A percentile compares a stretch with the other conserved stretches of the same genome.
Evolutionary conservation across 345 rosid species (phyloP).

Genomic region (Gossypium turneri): DNA sequence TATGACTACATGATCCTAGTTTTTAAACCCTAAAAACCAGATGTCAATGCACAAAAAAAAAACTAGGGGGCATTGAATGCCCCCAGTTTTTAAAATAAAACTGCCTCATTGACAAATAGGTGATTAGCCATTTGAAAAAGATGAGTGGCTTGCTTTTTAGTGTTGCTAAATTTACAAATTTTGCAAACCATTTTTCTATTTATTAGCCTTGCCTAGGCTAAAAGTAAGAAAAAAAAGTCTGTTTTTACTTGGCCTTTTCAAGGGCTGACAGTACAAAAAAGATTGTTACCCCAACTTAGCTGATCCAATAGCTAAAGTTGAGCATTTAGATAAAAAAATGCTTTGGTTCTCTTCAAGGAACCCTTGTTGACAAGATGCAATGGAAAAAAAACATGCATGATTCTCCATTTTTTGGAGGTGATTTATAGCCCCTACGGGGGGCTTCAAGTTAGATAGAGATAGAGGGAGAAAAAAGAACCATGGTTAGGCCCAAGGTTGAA

Average conservation of each 20-base stretch:
- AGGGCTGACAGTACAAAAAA: conserved; percentile 19
- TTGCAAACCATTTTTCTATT: conserved; percentile 42
- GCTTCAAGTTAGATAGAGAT: conserved; percentile 37
- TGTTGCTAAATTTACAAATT: conserved; percentile 40
- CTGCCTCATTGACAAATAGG: conserved; percentile 31
- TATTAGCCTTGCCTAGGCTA: conserved; percentile 71
- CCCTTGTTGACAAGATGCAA: conserved; percentile 38
- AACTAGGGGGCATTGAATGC: conserved; percentile 21
- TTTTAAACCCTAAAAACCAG: conserved; percentile 58
- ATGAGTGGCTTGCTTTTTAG: conserved; percentile 33
- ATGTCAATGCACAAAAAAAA: conserved; percentile 42
- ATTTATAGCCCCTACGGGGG: conserved; percentile 47
- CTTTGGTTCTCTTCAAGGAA: conserved; percentile 45
- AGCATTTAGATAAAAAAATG: conserved; percentile 24
- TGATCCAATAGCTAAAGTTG: conserved; percentile 41
- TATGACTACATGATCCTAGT: conserved; percentile 50
- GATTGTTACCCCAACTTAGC: conserved; percentile 28
- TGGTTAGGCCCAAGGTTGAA: conserved; percentile 77
- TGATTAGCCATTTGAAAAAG: conserved; percentile 40
- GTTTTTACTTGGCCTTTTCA: conserved; percentile 24
- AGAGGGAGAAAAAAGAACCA: conserved; percentile 50
- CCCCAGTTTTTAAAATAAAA: conserved; percentile 32
- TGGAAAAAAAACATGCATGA: conserved; percentile 29
- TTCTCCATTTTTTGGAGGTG: conserved; percentile 37
- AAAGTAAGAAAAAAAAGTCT: conserved; percentile 26